phyloP scores from a whole-genome alignment of 768 basidiomycete species.

The Lentinus brumalis region DNA sequence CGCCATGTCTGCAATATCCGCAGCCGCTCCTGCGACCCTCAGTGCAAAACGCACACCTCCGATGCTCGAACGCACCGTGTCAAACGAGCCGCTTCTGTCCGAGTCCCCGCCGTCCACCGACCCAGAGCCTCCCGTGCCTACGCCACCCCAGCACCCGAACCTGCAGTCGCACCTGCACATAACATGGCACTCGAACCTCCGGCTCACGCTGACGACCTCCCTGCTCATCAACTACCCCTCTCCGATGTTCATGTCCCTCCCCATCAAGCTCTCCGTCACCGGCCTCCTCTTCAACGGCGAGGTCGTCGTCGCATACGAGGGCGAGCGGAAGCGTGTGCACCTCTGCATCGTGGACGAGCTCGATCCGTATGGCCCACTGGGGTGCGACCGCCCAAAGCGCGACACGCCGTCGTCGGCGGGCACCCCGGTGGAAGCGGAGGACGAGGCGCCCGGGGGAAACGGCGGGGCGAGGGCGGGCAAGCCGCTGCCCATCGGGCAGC shows the following conservation, averaged over 20 bases:
- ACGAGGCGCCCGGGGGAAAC: constrained; percentile 43
- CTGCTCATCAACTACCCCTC: constrained; percentile 97
- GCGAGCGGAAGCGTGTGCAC: constrained; percentile 77
- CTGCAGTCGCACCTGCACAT: constrained; percentile 88
- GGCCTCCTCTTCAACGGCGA: constrained; percentile 87
- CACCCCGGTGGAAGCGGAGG: constrained; percentile 64
- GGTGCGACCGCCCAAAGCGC: constrained; percentile 38
- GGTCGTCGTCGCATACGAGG: constrained; percentile 90
- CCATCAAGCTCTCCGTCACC: constrained; percentile 91
- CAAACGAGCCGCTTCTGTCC: neutral
- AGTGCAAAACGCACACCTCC: neutral
- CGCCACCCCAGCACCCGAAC: constrained; percentile 56
- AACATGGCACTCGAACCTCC: constrained; percentile 85
- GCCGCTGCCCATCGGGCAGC: constrained; percentile 76
- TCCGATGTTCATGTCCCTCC: constrained; percentile 94
- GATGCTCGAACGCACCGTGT: neutral
- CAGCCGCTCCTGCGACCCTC: constrained; percentile 2
- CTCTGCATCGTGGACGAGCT: constrained; percentile 86
- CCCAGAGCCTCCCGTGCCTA: constrained; percentile 26
- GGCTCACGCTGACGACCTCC: constrained; percentile 87
- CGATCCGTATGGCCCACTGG: constrained; percentile 77
- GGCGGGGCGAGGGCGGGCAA: constrained; percentile 53
- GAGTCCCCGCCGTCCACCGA: constrained; percentile 7
- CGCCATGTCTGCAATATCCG: constrained; percentile 22
- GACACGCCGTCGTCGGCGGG: constrained; percentile 39